Conservation (phyloP, 495 filamentous ascomycete species). For the Acidomyces sp. region DNA sequence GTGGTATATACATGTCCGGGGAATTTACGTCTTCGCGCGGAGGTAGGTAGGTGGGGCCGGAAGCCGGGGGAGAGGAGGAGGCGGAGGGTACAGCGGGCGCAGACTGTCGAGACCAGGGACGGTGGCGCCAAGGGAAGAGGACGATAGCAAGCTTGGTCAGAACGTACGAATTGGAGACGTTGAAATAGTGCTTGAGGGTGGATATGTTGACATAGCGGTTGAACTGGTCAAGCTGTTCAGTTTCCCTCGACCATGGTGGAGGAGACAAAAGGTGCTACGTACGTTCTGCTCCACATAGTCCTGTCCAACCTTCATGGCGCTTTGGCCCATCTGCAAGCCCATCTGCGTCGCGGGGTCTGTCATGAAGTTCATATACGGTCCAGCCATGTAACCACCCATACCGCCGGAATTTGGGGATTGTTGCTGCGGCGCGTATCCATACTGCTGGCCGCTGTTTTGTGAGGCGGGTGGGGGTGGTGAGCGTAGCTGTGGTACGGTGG, state of each 20-base stretch:
- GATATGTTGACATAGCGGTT: slow-evolving; percentile 81
- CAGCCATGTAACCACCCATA: slow-evolving; percentile 34
- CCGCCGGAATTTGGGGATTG: slow-evolving; percentile 31
- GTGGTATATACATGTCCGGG: slow-evolving; percentile 97
- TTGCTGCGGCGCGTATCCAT: slow-evolving; percentile 39
- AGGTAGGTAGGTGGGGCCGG: slow-evolving; percentile 70
- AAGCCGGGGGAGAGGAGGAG: slow-evolving; percentile 23
- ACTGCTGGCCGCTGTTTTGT: slow-evolving; percentile 41
- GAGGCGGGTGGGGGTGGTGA: slow-evolving; percentile 78
- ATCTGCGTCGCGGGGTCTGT: slow-evolving; percentile 94
- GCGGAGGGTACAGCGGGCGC: slow-evolving; percentile 1
- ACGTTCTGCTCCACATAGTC: slow-evolving; percentile 93
- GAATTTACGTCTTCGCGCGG: slow-evolving; percentile 96
- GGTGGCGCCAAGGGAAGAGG: slow-evolving; percentile 93
- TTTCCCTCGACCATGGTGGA: background rate
- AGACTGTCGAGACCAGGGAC: slow-evolving; percentile 73
- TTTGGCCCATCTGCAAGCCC: slow-evolving; percentile 87
- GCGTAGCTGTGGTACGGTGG: slow-evolving; percentile 95
- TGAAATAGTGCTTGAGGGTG: slow-evolving; percentile 35
- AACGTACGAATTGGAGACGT: slow-evolving; percentile 34
- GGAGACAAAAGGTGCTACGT: background rate
- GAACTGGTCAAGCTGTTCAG: slow-evolving; percentile 40
- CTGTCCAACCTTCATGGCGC: slow-evolving; percentile 73
- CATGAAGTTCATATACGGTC: slow-evolving; percentile 54
- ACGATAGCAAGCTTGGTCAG: slow-evolving; percentile 50